Conservation (phyloP, 75 land plant species). For the Pseudotsuga menziesii region DNA sequence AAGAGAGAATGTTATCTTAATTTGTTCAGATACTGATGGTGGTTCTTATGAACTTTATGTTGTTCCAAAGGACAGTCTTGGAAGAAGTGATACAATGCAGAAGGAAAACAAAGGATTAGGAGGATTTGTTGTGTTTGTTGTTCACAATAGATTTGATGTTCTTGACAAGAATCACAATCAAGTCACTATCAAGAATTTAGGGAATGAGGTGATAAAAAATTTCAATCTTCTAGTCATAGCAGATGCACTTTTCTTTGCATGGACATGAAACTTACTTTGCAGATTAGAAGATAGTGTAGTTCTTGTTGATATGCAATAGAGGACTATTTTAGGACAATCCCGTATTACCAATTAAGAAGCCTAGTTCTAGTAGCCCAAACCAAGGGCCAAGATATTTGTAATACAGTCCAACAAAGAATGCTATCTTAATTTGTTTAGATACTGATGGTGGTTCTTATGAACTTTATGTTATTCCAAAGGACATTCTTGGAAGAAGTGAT, state of each 20-base stretch:
- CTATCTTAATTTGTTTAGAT: conserved; percentile 65
- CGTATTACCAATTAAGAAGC: too few relatives aligned
- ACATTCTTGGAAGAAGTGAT: too few relatives aligned
- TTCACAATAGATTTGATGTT: conserved; percentile 56
- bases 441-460: conserved; percentile 73
- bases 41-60: conserved; percentile 68
- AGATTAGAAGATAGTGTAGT: conserved; percentile 64
- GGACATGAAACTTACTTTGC: conserved; percentile 62
- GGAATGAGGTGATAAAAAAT: conserved; percentile 66
- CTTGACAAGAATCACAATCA: conserved; percentile 62
- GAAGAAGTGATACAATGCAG: too few relatives aligned
- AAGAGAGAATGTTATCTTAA: conserved; percentile 66
- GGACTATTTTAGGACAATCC: too few relatives aligned
- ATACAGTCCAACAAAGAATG: conserved; percentile 72
- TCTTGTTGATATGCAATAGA: conserved; percentile 61
- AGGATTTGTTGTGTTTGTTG: conserved; percentile 69
- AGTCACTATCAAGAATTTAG: conserved; percentile 49
- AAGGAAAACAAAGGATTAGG: too few relatives aligned
- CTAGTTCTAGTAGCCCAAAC: too few relatives aligned
- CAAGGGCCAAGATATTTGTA: conserved; percentile 58
- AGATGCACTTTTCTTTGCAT: too few relatives aligned
- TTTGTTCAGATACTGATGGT: conserved; percentile 71
- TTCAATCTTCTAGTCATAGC: conserved; percentile 33
- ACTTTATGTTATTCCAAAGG: too few relatives aligned
- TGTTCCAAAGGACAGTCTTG: too few relatives aligned